These are phyloP conservation scores for Nymphaea colorata DNA, from an alignment of 164 flowering plant species.

Conservation along the genomic window DNA sequence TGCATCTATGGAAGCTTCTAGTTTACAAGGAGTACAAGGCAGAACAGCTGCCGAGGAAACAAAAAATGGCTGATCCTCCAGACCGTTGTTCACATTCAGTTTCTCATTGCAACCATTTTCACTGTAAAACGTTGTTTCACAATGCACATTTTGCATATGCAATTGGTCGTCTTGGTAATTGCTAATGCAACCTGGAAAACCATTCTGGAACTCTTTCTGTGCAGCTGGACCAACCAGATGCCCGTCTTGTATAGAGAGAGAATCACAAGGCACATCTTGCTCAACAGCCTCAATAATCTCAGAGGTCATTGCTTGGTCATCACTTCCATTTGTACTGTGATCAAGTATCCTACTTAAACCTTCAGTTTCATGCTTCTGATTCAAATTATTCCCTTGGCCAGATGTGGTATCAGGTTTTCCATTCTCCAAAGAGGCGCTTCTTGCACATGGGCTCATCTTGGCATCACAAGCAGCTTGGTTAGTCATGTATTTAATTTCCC, in stretches of 20 bases:
- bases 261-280: not conserved
- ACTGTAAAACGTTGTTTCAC: not conserved
- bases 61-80: not conserved
- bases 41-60: conserved; percentile 11
- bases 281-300: not conserved
- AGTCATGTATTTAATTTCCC: conserved; percentile 39
- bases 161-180: not conserved
- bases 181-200: not conserved
- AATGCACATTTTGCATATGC: not conserved
- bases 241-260: not conserved
- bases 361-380: not conserved
- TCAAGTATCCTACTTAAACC: not conserved
- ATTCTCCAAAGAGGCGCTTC: not conserved
- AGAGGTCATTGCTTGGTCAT: not conserved
- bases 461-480: conserved; percentile 10
- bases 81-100: not conserved
- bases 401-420: not conserved
- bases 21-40: conserved; percentile 69
- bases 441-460: conserved; percentile 17
- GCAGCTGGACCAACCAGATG: not conserved
- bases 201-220: not conserved
- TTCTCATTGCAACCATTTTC: not conserved
- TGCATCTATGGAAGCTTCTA: conserved; percentile 40
- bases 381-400: not conserved
- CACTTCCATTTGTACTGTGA: not conserved